Percentiles rank a stretch among this genome's conserved stretches.
Evolutionary conservation across 257 asterid genomes (phyloP).

Genomic region (Solanum lignicaule): DNA sequence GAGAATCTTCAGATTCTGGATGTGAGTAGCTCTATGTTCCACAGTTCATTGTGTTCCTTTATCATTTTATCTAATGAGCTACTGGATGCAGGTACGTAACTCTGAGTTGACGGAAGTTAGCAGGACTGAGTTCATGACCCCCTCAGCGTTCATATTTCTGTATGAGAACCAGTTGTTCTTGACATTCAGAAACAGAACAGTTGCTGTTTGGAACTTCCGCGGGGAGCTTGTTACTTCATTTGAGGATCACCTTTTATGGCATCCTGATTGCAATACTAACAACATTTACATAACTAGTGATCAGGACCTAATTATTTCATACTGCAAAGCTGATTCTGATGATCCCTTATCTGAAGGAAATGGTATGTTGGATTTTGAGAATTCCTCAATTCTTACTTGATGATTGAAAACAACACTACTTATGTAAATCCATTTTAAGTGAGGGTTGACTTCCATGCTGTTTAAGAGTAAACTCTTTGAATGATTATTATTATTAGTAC

Average conservation of each 20-base stretch:
- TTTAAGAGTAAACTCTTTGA: neutral
- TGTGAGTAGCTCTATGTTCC: conserved; percentile 30
- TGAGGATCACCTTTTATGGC: conserved; percentile 97
- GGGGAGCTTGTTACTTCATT: conserved; percentile 98
- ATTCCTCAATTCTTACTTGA: neutral
- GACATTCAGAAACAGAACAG: conserved; percentile 91
- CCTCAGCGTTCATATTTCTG: conserved; percentile 93
- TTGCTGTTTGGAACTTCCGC: conserved; percentile 98
- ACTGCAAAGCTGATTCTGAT: conserved; percentile 80
- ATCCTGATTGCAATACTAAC: conserved; percentile 98
- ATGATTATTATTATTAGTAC: neutral
- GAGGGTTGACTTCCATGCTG: neutral
- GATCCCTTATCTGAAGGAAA: conserved; percentile 80
- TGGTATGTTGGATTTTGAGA: conserved; percentile 33
- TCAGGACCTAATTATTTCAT: conserved; percentile 97
- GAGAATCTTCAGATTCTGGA: conserved; percentile 98
- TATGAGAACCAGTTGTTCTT: conserved; percentile 92
- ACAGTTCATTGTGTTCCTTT: neutral
- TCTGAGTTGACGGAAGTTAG: conserved; percentile 86
- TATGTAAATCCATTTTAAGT: neutral
- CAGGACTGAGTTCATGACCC: conserved; percentile 96
- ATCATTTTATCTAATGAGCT: conserved; percentile 11
- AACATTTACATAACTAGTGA: conserved; percentile 97
- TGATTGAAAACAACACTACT: neutral
- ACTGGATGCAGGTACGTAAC: conserved; percentile 67